Evolutionary conservation across 148 eudicot species (phyloP).

Genomic region (Drosera capensis): DNA sequence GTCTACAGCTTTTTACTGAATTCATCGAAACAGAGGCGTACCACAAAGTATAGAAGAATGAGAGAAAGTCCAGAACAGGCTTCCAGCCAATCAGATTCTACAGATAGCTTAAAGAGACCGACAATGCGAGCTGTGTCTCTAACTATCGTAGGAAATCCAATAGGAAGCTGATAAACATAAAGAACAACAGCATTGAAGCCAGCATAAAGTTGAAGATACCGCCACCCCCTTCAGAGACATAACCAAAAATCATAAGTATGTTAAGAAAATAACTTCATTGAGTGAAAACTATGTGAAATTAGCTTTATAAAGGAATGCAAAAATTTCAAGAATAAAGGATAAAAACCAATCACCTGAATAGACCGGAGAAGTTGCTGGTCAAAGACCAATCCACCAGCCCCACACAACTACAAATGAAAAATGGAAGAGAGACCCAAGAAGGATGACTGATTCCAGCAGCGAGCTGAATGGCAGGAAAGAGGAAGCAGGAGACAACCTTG

Average conservation of each 20-base stretch:
- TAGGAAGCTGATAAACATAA: constrained; percentile 78
- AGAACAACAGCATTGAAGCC: constrained; percentile 56
- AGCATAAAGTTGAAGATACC: constrained; percentile 68
- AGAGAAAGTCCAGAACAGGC: constrained; percentile 61
- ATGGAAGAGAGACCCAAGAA: constrained; percentile 89
- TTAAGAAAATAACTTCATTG: no score
- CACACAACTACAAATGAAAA: constrained; percentile 81
- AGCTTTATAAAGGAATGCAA: background rate
- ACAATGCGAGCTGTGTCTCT: constrained; percentile 31
- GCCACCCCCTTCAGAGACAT: constrained; percentile 66
- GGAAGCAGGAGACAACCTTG: constrained; percentile 60
- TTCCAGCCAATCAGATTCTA: constrained; percentile 58
- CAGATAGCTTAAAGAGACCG: constrained; percentile 73
- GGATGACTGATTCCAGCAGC: constrained; percentile 81
- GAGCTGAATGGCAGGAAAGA: constrained; percentile 71
- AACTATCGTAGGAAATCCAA: constrained; percentile 26
- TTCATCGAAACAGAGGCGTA: constrained; percentile 23
- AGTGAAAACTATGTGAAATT: no score
- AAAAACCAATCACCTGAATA: constrained; percentile 25
- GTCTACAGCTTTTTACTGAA: background rate
- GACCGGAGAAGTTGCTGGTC: constrained; percentile 88
- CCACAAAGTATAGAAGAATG: constrained; percentile 59
- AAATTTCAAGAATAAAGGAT: background rate
- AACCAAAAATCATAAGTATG: background rate
- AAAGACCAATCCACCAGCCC: constrained; percentile 96